Percentiles rank a stretch among this genome's conserved stretches.
Conservation (phyloP, 176 grass and related monocot species). For the Aegilops umbellulata region DNA sequence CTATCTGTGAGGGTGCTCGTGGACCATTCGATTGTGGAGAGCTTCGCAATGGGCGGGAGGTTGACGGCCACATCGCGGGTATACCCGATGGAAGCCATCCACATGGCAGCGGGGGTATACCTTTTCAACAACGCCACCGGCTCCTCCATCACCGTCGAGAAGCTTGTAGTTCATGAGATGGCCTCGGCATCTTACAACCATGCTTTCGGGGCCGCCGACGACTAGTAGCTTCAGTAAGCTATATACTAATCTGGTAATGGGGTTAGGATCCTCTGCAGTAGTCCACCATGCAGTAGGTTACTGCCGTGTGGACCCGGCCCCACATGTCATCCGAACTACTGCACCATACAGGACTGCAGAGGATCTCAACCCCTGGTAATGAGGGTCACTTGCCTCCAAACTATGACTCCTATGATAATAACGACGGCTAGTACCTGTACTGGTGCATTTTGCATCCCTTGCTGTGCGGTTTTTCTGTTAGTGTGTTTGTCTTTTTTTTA, state of each 20-base stretch:
- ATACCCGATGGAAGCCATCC: slow-evolving; percentile 57
- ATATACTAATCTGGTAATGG: not conserved
- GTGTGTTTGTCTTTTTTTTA: no score
- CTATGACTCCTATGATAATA: no score
- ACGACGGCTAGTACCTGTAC: no score
- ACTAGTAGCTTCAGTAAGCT: not conserved
- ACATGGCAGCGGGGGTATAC: slow-evolving; percentile 32
- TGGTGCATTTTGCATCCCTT: no score
- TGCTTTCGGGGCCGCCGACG: not conserved
- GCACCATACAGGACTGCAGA: no score
- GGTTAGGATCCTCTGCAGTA: no score
- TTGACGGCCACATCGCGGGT: slow-evolving; percentile 51
- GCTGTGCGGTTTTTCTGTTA: no score
- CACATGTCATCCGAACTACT: no score
- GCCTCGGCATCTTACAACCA: slow-evolving; percentile 19
- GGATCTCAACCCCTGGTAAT: not conserved
- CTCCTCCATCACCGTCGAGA: slow-evolving; percentile 18
- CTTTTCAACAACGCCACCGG: slow-evolving; percentile 62
- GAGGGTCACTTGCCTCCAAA: not conserved
- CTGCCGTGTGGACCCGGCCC: no score
- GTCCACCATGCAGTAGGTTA: no score
- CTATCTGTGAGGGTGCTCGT: slow-evolving; percentile 51
- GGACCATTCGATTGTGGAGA: slow-evolving; percentile 67
- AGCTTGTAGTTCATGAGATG: slow-evolving; percentile 48
- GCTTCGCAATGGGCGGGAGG: slow-evolving; percentile 55